Conservation (phyloP, 495 filamentous ascomycete species). For the Antarctomyces pellizariae region DNA sequence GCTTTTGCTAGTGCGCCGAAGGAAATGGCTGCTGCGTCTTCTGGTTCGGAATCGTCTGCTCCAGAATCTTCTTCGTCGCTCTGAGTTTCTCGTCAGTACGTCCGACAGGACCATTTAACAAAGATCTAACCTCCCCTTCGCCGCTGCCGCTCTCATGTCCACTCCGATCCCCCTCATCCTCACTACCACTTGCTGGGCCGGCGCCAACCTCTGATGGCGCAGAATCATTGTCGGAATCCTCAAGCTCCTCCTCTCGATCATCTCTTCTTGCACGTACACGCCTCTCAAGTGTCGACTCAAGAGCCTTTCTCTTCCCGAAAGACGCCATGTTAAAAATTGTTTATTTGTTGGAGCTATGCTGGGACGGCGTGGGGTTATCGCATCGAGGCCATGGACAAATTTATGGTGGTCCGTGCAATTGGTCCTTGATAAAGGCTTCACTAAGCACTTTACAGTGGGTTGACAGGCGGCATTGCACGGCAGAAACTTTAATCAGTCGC, state of each 20-base stretch:
- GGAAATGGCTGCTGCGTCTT: constrained; percentile 31
- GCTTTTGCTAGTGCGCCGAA: constrained; percentile 80
- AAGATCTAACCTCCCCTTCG: constrained; percentile 4
- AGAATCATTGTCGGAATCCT: too few species aligned
- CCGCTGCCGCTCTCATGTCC: too few species aligned
- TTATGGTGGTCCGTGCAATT: too few species aligned
- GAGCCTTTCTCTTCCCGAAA: constrained; percentile 8
- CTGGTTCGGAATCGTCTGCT: constrained; percentile 13
- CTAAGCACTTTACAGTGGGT: too few species aligned
- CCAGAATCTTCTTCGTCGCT: constrained; percentile 10
- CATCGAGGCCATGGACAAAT: too few species aligned
- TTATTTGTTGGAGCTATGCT: too few species aligned
- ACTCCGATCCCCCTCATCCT: constrained; percentile 8
- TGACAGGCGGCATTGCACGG: too few species aligned
- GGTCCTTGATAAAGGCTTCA: too few species aligned
- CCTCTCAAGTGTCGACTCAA: constrained; percentile 23
- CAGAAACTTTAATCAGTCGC: too few species aligned
- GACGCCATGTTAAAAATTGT: constrained; percentile 14
- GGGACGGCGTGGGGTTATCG: too few species aligned
- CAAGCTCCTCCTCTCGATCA: constrained; percentile 29
- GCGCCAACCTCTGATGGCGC: too few species aligned
- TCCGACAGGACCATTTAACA: constrained; percentile 3
- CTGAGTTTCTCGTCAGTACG: constrained; percentile 2
- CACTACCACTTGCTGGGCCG: constrained; percentile 12
- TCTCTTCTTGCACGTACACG: constrained; percentile 33